These are phyloP conservation scores for Dissophora globulifera DNA, from an alignment of 192 early-diverging fungal species.

Conservation along the genomic window DNA sequence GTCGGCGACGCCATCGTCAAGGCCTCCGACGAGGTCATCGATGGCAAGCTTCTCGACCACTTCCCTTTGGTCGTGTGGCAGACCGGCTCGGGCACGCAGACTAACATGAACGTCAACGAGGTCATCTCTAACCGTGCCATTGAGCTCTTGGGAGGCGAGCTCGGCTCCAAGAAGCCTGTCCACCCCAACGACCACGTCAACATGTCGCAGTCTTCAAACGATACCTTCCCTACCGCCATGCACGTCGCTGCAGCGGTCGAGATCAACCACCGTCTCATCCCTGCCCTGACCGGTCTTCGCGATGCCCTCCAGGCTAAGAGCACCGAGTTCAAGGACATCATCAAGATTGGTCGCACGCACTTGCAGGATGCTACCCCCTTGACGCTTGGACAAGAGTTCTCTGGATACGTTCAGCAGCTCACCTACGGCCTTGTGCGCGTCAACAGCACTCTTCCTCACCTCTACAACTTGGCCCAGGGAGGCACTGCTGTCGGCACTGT, in stretches of 20 bases:
- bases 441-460: constrained; percentile 79
- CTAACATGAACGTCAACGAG: constrained; percentile 98
- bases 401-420: constrained; percentile 95
- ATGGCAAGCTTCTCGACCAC: constrained; percentile 91
- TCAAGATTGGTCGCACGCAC: constrained; percentile 99
- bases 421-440: constrained; percentile 91
- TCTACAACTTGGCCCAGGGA: constrained; percentile 96
- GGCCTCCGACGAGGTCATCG: constrained; percentile 93
- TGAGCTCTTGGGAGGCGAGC: constrained; percentile 90
- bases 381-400: constrained; percentile 98
- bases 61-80: constrained; percentile 99
- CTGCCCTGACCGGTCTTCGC: constrained; percentile 83
- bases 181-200: constrained; percentile 99
- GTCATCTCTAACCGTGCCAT: constrained; percentile 99
- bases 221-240: constrained; percentile 99
- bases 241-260: constrained; percentile 95
- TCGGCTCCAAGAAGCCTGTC: constrained; percentile 93
- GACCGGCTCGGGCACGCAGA: constrained; percentile 98
- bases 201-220: constrained; percentile 98
- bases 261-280: constrained; percentile 86
- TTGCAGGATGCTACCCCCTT: constrained; percentile 98
- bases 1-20: constrained; percentile 90
- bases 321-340: constrained; percentile 89
- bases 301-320: constrained; percentile 82
- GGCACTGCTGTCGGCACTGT: constrained; percentile 96